Conservation (phyloP, 176 grass and related monocot species). For the Aechmea fasciata region DNA sequence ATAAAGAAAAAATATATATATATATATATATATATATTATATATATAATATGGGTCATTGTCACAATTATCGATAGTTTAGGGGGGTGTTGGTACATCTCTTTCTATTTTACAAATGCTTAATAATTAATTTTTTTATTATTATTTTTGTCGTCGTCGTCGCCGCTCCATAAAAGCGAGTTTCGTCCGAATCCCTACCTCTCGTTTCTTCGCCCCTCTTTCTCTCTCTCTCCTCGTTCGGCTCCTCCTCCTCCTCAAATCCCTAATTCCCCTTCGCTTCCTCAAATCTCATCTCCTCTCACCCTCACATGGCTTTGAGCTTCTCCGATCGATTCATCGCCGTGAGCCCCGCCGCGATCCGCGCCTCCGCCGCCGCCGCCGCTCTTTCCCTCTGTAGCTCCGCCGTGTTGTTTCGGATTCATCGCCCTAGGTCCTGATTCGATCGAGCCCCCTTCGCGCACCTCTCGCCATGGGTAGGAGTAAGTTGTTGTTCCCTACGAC, state of each 20-base stretch:
- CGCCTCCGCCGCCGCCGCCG: neutral
- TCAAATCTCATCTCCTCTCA: neutral
- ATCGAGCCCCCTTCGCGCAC: neutral
- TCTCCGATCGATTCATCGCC: constrained; percentile 19
- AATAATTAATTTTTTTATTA: neutral
- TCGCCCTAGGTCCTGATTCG: neutral
- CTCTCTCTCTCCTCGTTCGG: neutral
- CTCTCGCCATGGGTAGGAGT: constrained; percentile 18
- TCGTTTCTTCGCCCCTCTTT: neutral
- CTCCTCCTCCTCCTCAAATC: neutral
- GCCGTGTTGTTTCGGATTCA: constrained; percentile 12
- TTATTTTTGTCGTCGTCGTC: neutral
- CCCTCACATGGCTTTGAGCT: constrained; percentile 33
- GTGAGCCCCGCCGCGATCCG: constrained; percentile 1
- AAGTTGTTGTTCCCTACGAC: neutral
- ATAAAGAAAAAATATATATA: no score
- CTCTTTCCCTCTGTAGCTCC: constrained; percentile 9
- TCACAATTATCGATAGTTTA: no score
- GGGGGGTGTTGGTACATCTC: neutral
- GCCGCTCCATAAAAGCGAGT: neutral
- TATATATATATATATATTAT: no score
- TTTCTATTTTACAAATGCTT: neutral
- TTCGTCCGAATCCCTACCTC: neutral
- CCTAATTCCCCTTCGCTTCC: no score
- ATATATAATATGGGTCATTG: no score